Percentiles rank a stretch among this genome's conserved stretches.
Conservation (phyloP, 2,329 filamentous ascomycete genomes). For the Aureobasidium melanogenum region DNA sequence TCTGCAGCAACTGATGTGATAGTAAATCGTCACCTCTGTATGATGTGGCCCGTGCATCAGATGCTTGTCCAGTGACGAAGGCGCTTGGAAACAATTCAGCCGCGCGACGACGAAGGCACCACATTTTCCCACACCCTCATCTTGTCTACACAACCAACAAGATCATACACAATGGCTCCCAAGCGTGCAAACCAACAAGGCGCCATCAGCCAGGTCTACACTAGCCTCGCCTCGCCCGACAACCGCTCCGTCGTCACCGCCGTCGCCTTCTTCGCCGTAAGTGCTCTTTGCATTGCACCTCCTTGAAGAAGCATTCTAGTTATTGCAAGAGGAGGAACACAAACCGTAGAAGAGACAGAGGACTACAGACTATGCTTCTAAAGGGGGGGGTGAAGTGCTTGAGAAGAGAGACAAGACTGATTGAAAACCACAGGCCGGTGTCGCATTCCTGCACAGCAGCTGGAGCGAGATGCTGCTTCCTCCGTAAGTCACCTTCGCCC, state of each 20-base stretch:
- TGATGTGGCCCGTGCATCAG: background rate
- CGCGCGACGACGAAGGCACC: background rate
- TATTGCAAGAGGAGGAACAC: background rate
- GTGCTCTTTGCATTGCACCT: constrained; percentile 16
- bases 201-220: constrained; percentile 32
- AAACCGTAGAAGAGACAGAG: background rate
- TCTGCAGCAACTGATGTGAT: too few species aligned
- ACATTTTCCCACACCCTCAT: background rate
- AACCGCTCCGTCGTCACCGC: constrained; percentile 42
- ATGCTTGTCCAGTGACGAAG: background rate
- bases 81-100: background rate
- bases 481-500: constrained; percentile 28
- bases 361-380: too few species aligned
- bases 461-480: constrained; percentile 44
- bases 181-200: constrained; percentile 14
- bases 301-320: background rate
- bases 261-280: constrained; percentile 43
- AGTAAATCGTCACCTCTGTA: too few species aligned
- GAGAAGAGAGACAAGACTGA: background rate
- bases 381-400: too few species aligned
- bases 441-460: constrained; percentile 44
- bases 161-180: constrained; percentile 12
- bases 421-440: constrained; percentile 32
- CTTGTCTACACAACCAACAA: background rate
- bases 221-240: constrained; percentile 36